Percentiles rank a stretch among this genome's conserved stretches.
Evolutionary conservation across 2,329 filamentous ascomycete species (phyloP).

Genomic region (Akanthomyces dipterigenus): DNA sequence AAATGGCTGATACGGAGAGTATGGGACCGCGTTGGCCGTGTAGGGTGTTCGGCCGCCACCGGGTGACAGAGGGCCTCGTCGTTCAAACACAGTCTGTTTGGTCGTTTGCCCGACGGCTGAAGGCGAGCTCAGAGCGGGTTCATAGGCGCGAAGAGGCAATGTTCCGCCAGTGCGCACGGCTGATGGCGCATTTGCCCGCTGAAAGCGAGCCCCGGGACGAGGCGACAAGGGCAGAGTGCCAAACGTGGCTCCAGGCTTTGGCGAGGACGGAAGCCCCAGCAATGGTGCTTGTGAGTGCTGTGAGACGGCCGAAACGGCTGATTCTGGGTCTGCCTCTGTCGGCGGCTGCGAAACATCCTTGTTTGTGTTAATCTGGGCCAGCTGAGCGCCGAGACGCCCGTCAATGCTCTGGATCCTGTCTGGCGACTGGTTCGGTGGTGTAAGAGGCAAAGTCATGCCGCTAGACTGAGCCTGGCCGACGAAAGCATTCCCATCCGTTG

Average conservation of each 20-base stretch:
- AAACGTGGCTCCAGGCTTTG: slow-evolving; percentile 27
- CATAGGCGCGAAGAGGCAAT: slow-evolving; percentile 56
- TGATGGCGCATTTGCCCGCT: slow-evolving; percentile 42
- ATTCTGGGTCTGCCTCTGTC: slow-evolving; percentile 42
- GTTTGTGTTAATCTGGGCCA: slow-evolving; percentile 25
- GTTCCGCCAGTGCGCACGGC: slow-evolving; percentile 51
- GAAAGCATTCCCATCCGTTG: slow-evolving; percentile 37
- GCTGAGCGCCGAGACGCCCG: slow-evolving; percentile 43
- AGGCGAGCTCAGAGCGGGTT: slow-evolving; percentile 48
- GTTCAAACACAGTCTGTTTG: slow-evolving; percentile 60
- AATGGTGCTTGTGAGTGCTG: slow-evolving; percentile 44
- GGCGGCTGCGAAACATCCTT: slow-evolving; percentile 32
- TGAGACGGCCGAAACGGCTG: slow-evolving; percentile 46
- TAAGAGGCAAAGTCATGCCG: slow-evolving; percentile 20
- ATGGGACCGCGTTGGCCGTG: slow-evolving; percentile 58
- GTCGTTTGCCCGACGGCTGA: slow-evolving; percentile 40
- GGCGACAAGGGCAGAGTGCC: slow-evolving; percentile 42
- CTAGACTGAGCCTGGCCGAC: slow-evolving; percentile 19
- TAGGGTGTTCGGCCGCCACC: slow-evolving; percentile 54
- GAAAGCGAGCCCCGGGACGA: slow-evolving; percentile 44
- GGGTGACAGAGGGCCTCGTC: slow-evolving; percentile 48
- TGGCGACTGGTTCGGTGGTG: slow-evolving; percentile 33
- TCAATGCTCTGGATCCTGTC: slow-evolving; percentile 43
- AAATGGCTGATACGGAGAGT: slow-evolving; percentile 74
- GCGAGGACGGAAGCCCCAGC: slow-evolving; percentile 43